Percentiles rank a stretch among this genome's conserved stretches.
Evolutionary conservation across 495 filamentous ascomycete species (phyloP).

Genomic region (Annulohypoxylon maeteangense): DNA sequence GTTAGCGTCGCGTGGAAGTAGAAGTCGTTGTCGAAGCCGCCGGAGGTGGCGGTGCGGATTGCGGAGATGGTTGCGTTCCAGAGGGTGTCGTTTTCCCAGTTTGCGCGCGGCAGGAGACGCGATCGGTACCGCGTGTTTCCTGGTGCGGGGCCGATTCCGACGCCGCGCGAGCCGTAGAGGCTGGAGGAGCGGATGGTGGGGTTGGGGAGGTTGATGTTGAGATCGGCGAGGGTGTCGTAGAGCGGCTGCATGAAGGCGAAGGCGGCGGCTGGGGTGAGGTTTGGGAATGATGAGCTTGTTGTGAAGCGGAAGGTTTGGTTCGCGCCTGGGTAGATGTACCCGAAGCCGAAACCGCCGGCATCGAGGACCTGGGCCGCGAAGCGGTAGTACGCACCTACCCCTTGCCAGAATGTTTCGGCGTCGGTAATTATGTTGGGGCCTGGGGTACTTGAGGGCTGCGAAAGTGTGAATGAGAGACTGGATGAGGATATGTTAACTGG

Average conservation of each 20-base stretch:
- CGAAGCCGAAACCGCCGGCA: conserved; percentile 59
- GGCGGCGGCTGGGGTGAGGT: conserved; percentile 29
- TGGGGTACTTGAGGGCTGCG: conserved; percentile 45
- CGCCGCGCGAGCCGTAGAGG: conserved; percentile 34
- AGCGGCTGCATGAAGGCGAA: conserved; percentile 48
- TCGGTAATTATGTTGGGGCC: conserved; percentile 43
- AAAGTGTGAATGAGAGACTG: conserved; percentile 37
- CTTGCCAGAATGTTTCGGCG: conserved; percentile 62
- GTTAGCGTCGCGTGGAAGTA: conserved; percentile 60
- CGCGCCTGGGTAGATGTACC: conserved; percentile 46
- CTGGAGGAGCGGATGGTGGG: conserved; percentile 28
- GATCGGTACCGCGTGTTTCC: conserved; percentile 50
- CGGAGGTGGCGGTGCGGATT: conserved; percentile 60
- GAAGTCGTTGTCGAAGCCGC: conserved; percentile 52
- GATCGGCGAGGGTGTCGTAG: conserved; percentile 41
- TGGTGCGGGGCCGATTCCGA: conserved; percentile 47
- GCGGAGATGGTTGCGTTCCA: conserved; percentile 61
- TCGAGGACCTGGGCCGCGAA: conserved; percentile 53
- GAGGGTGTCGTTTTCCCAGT: conserved; percentile 56
- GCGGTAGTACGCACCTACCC: conserved; percentile 54
- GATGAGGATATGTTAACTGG: conserved; percentile 45
- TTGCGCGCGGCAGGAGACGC: conserved; percentile 62
- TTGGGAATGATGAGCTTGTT: conserved; percentile 44
- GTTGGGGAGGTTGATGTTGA: conserved; percentile 49
- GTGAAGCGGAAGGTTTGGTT: conserved; percentile 48